Base-by-base conservation (phyloP, 345 rosid species). In the Erodium maritimum region DNA sequence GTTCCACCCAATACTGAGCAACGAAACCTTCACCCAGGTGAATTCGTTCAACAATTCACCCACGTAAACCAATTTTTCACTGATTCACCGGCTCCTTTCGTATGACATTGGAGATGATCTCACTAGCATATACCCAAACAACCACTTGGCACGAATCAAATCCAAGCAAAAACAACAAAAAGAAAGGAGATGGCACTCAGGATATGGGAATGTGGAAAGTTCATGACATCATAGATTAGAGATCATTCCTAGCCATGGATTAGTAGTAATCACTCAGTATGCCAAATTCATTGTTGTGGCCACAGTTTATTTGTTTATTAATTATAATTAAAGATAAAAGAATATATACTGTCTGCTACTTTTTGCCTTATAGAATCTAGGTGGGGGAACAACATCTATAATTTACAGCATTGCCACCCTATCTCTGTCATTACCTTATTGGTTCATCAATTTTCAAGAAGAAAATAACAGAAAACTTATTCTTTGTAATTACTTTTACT, bases 231-330 rank as follows among this genome's bases (percentile, higher is more conserved):
- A 61, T 1, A 34, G 46, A 37, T 37, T 12, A 37, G 8, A 37
- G 46, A 37, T 37, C 46, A 37, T 12, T 37, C 48, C 20, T 42
- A 17, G 23, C 65, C 37, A 29, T 29, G 23, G 42, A n/a, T 17
- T 57, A 11, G 17, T 18, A 14, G 12, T 65, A 17, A 48, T 46
- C 46, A 51, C 20, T 13, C 23, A 20, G 60, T n/a, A n/a, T n/a
- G 54, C 50, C 69, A 48, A 54, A 5, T 66, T 60, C 61, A 52
- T 34, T 22, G 71, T 52, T 57, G 58, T 57, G 20, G 52, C 17
- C 45, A 14, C 48, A 42, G 1, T 29, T 57, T 23, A 21, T 50
- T 50, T 50, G 34, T 59, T 67, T 50, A 56, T 21, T 60, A 46
- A 60, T 50, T 23, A 16, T 23, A 55, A 58, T 3, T 10, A 42